These are phyloP conservation scores for Pseudonitzschia multiseries DNA, from an alignment of 108 stramenopile species.

Conservation along the genomic window DNA sequence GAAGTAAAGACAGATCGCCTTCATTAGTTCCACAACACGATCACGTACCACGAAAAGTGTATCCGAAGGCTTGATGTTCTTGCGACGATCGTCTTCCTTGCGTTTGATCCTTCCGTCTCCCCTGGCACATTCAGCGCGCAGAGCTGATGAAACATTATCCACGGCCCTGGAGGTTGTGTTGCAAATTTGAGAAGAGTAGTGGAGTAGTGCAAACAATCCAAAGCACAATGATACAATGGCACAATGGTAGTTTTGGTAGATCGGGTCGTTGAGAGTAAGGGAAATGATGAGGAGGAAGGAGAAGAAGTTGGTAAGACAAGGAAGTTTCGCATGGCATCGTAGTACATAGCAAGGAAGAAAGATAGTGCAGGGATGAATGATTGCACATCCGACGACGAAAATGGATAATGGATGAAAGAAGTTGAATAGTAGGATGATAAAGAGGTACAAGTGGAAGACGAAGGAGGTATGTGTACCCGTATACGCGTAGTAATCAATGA, in stretches of 20 bases:
- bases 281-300: constrained; percentile 4
- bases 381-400: background rate
- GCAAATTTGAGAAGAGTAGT: background rate
- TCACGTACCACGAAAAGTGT: constrained; percentile 36
- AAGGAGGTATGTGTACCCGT: background rate
- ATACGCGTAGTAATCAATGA: background rate
- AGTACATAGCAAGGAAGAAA: background rate
- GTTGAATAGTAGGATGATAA: constrained; percentile 4
- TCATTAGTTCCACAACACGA: background rate
- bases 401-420: constrained; percentile 12
- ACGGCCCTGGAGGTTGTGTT: constrained; percentile 52
- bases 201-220: no score
- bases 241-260: constrained; percentile 7
- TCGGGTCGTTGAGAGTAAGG: constrained; percentile 1
- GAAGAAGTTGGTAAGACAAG: constrained; percentile 23
- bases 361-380: background rate
- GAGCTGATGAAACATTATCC: constrained; percentile 60
- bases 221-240: no score
- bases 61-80: constrained; percentile 73
- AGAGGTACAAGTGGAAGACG: background rate
- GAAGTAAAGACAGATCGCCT: background rate
- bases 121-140: constrained; percentile 85
- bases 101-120: constrained; percentile 88
- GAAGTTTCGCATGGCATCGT: background rate
- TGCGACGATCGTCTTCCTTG: constrained; percentile 90